A percentile compares a stretch with the other conserved stretches of the same genome.
Conservation (phyloP, 228 moss, liverwort and hornwort genomes). For the Sphagnum magellanicum region DNA sequence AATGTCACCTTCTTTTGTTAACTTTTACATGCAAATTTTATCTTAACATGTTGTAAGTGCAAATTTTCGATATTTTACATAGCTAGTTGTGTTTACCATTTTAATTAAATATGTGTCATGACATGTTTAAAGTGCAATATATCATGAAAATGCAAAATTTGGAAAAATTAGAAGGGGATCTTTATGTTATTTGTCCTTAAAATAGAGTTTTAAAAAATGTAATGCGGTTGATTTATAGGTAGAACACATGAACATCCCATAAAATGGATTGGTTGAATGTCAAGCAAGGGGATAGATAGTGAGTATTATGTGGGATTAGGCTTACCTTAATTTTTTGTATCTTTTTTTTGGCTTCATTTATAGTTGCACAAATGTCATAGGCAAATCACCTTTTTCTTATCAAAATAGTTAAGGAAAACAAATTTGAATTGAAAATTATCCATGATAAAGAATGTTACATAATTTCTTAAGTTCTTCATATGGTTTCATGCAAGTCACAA, state of each 20-base stretch:
- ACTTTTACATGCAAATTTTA: conserved; percentile 12
- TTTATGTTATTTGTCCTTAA: too few species aligned
- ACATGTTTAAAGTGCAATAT: neutral
- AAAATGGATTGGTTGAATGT: too few species aligned
- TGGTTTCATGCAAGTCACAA: too few species aligned
- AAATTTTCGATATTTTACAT: neutral
- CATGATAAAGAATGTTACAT: too few species aligned
- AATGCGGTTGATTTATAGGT: too few species aligned
- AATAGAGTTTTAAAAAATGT: too few species aligned
- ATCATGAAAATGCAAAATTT: neutral
- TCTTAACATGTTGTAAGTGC: neutral
- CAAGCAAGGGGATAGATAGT: too few species aligned
- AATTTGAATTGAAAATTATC: too few species aligned
- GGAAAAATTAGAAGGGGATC: too few species aligned
- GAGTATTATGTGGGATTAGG: too few species aligned
- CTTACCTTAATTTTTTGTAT: conserved; percentile 58
- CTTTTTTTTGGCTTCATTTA: conserved; percentile 52
- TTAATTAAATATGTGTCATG: neutral
- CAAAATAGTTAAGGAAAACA: conserved; percentile 5
- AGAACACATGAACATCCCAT: too few species aligned
- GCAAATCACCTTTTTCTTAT: conserved; percentile 48
- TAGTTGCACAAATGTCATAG: conserved; percentile 38
- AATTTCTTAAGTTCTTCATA: too few species aligned
- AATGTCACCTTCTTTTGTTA: conserved; percentile 10
- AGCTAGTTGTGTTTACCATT: neutral